phyloP scores from a whole-genome alignment of 2,329 filamentous ascomycete genomes.

The Penicillium sp. region DNA sequence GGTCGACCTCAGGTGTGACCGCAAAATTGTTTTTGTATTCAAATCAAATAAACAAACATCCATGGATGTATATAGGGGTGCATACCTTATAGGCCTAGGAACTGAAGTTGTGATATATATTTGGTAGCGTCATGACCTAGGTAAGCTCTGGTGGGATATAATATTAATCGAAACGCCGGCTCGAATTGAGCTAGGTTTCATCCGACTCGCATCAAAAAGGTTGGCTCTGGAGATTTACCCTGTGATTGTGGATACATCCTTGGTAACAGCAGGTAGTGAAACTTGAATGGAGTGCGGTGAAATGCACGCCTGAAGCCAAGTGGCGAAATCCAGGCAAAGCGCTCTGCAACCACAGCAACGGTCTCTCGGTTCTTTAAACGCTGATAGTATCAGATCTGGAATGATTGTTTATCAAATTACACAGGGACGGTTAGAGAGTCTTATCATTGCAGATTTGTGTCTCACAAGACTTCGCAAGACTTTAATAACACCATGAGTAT shows the following conservation, averaged over 20 bases:
- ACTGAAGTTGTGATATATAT: not conserved
- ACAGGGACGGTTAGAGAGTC: too few species aligned
- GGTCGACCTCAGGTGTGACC: conserved; percentile 24
- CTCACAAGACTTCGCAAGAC: not conserved
- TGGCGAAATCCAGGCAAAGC: not conserved
- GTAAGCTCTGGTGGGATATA: too few species aligned
- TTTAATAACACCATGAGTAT: not conserved
- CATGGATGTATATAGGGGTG: not conserved
- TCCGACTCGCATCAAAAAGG: too few species aligned
- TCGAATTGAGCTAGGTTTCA: not conserved
- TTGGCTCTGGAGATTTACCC: too few species aligned
- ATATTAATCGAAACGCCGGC: not conserved
- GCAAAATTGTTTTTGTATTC: not conserved
- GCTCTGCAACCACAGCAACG: not conserved
- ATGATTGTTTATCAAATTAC: not conserved
- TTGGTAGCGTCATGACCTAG: too few species aligned
- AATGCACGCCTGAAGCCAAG: not conserved
- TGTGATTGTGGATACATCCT: not conserved
- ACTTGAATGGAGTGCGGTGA: not conserved
- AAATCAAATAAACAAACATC: not conserved
- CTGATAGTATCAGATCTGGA: not conserved
- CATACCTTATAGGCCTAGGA: not conserved
- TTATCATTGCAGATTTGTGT: not conserved
- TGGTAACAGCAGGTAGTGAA: not conserved
- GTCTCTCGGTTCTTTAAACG: not conserved